phyloP scores from a whole-genome alignment of 495 filamentous ascomycete genomes.

The Hypoxylon crocopeplum region DNA sequence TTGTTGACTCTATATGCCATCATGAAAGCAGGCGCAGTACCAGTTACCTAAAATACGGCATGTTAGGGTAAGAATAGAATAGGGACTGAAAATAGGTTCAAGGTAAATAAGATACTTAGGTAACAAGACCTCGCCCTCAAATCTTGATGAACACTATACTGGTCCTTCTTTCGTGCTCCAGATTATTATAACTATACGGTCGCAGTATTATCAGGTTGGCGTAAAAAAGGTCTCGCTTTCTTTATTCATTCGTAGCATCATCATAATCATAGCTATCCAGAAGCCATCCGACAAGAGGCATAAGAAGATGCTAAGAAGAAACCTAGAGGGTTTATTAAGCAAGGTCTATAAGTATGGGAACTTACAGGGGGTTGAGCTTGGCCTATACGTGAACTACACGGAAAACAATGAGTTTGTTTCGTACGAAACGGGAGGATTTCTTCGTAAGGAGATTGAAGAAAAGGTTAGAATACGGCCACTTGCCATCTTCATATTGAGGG shows the following conservation, averaged over 20 bases:
- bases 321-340: background rate
- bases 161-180: no score
- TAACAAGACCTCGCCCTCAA: no score
- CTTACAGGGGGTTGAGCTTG: background rate
- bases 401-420: background rate
- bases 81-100: no score
- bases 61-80: no score
- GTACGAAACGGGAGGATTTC: background rate
- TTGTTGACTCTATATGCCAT: no score
- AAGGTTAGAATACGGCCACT: background rate
- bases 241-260: slow-evolving; percentile 4
- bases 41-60: no score
- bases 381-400: background rate
- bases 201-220: no score
- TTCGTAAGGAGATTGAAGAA: background rate
- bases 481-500: background rate
- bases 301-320: background rate
- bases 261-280: background rate
- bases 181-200: no score
- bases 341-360: background rate
- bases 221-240: no score
- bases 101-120: no score
- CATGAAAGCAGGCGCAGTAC: no score
- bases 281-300: slow-evolving; percentile 3
- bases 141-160: no score